These are phyloP conservation scores for Phytophthora niederhauseri DNA, from an alignment of 352 stramenopile species.

Conservation along the genomic window DNA sequence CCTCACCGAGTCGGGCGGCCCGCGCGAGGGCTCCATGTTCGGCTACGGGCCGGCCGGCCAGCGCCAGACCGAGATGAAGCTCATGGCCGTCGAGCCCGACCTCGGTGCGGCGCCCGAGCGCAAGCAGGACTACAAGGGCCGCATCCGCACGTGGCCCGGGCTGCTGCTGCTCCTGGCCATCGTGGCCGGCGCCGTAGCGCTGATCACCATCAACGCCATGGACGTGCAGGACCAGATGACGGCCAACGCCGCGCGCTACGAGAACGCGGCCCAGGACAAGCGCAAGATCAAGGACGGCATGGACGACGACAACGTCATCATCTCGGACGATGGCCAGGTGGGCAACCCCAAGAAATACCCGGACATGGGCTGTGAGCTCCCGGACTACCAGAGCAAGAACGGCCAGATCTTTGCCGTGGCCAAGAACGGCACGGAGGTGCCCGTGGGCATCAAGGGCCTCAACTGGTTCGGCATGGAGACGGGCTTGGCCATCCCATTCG, in stretches of 20 bases:
- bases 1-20: slow-evolving; percentile 42
- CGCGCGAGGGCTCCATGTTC: slow-evolving; percentile 32
- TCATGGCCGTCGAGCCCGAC: slow-evolving; percentile 55
- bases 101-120: slow-evolving; percentile 45
- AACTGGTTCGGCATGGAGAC: slow-evolving; percentile 88
- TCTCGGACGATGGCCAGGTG: slow-evolving; percentile 57
- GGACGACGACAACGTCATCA: slow-evolving; percentile 32
- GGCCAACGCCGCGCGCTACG: slow-evolving; percentile 32
- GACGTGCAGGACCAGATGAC: slow-evolving; percentile 36
- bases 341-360: slow-evolving; percentile 68
- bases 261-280: slow-evolving; percentile 31
- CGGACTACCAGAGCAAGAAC: slow-evolving; percentile 71
- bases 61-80: slow-evolving; percentile 69
- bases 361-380: slow-evolving; percentile 55
- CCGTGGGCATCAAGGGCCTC: slow-evolving; percentile 61
- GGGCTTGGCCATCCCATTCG: slow-evolving; percentile 60
- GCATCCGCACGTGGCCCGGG: slow-evolving; percentile 67
- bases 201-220: slow-evolving; percentile 59
- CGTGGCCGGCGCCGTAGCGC: slow-evolving; percentile 38
- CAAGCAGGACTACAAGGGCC: slow-evolving; percentile 71
- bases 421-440: slow-evolving; percentile 61
- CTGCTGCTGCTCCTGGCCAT: slow-evolving; percentile 58
- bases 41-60: slow-evolving; percentile 27
- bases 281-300: slow-evolving; percentile 55
- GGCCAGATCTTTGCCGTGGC: slow-evolving; percentile 50